Evolutionary conservation across 2,329 filamentous ascomycete genomes (phyloP), one percentile per base, ranked within the genome.

Genomic region (Colletotrichum agaves): DNA sequence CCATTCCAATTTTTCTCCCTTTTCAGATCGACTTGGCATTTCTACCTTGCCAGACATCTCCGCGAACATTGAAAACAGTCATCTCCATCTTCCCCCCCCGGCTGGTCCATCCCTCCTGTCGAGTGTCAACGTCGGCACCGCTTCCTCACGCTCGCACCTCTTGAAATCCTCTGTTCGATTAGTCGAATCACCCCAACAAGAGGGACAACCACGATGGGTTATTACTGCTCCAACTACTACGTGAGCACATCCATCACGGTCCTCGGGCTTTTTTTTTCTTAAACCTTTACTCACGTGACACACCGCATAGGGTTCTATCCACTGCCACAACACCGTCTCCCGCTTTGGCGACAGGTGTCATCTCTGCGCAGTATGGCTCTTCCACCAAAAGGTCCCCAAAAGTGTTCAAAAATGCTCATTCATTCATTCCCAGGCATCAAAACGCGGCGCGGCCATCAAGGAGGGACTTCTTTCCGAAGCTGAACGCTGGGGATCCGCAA

Each of bases 171-270:
- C 49, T 46, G 5, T 64, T 33, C 39, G 39, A 46, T 21, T 37
- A 35, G 8, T 7, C 27, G 2, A 27, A 3, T 27, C 4, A 6
- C 27, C 27, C 52, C 6, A 11, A 31, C 8, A 19, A 13, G 10
- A 19, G n/a, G 27, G 33, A 21, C 23, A 15, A 19, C 63, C 64
- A 72, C 61, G 17, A 76, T 76, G 72, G 70, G 69, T 71, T 76
- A 72, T 68, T 76, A 76, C 61, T 77, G 75, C 69, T 75, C 75
- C 50, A 77, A 77, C 69, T 77, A 75, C 69, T 77, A 77, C 63
- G 75, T 77, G 67, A 21, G 72, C 11, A 31, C 21, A 52, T 52
- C 53, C 33, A 10, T 49, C 43, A 12, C 17, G 10, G 41, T 11
- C 19, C n/a, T n/a, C n/a, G n/a, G n/a, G n/a, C n/a, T n/a, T n/a